phyloP scores from a whole-genome alignment of 192 early-diverging fungal species.

The Backusella macrospora region DNA sequence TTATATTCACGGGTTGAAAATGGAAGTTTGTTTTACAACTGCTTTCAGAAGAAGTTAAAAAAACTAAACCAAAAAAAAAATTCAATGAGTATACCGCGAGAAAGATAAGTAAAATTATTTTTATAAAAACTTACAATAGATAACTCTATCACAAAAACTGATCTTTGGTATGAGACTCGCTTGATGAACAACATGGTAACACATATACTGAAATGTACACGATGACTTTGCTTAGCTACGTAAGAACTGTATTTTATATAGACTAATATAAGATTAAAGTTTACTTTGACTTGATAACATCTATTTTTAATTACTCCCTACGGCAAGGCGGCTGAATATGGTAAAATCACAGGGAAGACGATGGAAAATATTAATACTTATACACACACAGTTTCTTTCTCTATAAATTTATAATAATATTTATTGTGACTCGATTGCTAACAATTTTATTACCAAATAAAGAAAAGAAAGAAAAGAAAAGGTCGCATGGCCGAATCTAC shows the following conservation, averaged over 20 bases:
- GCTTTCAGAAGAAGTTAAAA: too few relatives aligned
- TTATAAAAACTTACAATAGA: not conserved
- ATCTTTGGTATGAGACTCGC: slow-evolving; percentile 97
- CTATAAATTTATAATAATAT: slow-evolving; percentile 1
- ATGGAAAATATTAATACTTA: slow-evolving; percentile 77
- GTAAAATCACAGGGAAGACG: slow-evolving; percentile 90
- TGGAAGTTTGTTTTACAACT: slow-evolving; percentile 89
- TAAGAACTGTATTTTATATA: slow-evolving; percentile 95
- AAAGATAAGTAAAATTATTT: not conserved
- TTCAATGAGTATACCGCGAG: not conserved
- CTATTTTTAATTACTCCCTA: slow-evolving; percentile 89
- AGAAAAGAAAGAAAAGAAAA: slow-evolving; percentile 15
- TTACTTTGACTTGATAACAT: slow-evolving; percentile 95
- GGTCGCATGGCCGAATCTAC: slow-evolving; percentile 90
- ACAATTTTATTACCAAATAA: slow-evolving; percentile 90
- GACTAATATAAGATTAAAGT: slow-evolving; percentile 92
- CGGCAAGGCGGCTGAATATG: slow-evolving; percentile 88
- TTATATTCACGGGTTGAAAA: slow-evolving; percentile 87
- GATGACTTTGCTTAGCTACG: slow-evolving; percentile 93
- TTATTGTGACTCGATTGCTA: slow-evolving; percentile 85
- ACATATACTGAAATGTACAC: slow-evolving; percentile 87
- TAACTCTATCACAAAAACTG: not conserved
- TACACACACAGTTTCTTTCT: slow-evolving; percentile 47
- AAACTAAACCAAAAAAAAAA: slow-evolving; percentile 89
- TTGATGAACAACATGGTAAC: slow-evolving; percentile 99